Conservation (phyloP, 2,329 filamentous ascomycete genomes). For the Fonsecaea erecta region DNA sequence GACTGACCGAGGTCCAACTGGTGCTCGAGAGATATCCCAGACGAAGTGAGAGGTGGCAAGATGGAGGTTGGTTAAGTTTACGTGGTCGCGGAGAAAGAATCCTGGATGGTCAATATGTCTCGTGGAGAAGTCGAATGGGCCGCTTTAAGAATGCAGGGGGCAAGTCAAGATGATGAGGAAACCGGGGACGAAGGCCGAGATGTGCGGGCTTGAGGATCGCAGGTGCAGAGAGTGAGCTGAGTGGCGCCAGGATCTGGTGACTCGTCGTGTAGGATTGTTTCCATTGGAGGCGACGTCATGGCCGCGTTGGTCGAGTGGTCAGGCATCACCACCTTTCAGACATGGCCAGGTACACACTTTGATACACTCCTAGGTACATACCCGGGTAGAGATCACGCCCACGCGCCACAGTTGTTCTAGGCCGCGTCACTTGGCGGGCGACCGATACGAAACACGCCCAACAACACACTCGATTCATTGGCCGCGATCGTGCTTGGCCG, state of each 20-base stretch:
- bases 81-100: neutral
- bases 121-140: neutral
- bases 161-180: neutral
- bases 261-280: neutral
- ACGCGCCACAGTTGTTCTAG: neutral
- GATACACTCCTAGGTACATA: no score
- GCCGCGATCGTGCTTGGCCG: neutral
- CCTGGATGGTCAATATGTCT: neutral
- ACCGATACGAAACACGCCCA: neutral
- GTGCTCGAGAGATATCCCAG: neutral
- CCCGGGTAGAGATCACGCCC: no score
- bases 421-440: neutral
- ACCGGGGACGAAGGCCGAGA: neutral
- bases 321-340: no score
- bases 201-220: no score
- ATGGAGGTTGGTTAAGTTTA: neutral
- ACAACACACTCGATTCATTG: neutral
- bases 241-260: conserved; percentile 1
- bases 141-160: neutral
- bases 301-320: neutral
- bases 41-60: neutral
- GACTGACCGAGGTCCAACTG: neutral
- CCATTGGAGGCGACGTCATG: neutral
- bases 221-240: neutral
- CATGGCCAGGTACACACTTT: no score